Conservation (phyloP, 306 rosid genomes). For the Lupinus albus region DNA sequence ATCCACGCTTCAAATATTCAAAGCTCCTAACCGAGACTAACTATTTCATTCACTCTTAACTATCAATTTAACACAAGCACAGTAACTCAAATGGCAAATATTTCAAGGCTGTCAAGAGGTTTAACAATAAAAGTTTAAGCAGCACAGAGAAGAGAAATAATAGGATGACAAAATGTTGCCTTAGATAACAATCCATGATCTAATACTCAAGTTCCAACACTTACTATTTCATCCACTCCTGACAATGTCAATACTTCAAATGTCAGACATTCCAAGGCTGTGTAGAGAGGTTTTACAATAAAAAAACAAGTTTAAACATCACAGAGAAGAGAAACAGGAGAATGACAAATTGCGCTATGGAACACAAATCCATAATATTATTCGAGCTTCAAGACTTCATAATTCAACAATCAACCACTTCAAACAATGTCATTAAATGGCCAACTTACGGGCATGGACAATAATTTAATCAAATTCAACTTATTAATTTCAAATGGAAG, state of each 20-base stretch:
- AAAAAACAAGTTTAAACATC: not conserved
- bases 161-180: slow-evolving; percentile 1
- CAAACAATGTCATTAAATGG: not conserved
- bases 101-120: not conserved
- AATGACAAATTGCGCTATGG: not conserved
- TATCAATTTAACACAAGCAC: not conserved
- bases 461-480: slow-evolving; percentile 3
- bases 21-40: not conserved
- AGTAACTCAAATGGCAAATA: not conserved
- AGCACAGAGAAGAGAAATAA: not conserved
- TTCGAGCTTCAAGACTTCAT: not conserved
- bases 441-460: not conserved
- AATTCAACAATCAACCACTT: not conserved
- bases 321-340: slow-evolving; percentile 1
- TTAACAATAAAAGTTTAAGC: not conserved
- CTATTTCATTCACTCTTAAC: slow-evolving; percentile 2
- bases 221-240: not conserved
- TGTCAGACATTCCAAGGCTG: not conserved
- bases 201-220: not conserved
- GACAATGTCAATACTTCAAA: not conserved
- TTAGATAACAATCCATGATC: not conserved
- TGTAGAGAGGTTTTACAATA: not conserved
- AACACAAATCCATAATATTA: slow-evolving; percentile 4
- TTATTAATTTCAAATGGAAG: slow-evolving; percentile 13
- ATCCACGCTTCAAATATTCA: not conserved